phyloP scores from a whole-genome alignment of 345 rosid genomes.

The Eucalyptus dawsonii region DNA sequence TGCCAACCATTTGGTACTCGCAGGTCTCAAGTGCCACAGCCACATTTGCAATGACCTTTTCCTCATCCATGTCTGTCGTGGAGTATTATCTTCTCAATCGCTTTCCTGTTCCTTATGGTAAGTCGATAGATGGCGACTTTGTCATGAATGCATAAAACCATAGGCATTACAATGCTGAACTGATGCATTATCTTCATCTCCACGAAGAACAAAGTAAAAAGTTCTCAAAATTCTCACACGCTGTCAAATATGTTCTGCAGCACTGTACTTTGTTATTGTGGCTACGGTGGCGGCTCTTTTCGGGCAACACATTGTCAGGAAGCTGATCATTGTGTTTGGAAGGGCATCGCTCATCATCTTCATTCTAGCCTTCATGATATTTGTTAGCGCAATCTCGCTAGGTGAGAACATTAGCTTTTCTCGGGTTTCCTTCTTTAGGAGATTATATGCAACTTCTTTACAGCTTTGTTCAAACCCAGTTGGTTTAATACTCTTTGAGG shows the following conservation, averaged over 20 bases:
- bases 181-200: background rate
- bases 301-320: slow-evolving; percentile 35
- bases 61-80: slow-evolving; percentile 49
- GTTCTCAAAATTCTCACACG: background rate
- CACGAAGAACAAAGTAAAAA: background rate
- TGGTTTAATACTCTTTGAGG: background rate
- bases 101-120: slow-evolving; percentile 44
- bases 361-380: slow-evolving; percentile 33
- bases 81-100: slow-evolving; percentile 48
- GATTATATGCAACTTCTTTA: background rate
- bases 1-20: background rate
- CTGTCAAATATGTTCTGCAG: slow-evolving; percentile 8
- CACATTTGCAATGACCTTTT: slow-evolving; percentile 45
- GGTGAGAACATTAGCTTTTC: slow-evolving; percentile 6
- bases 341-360: slow-evolving; percentile 46
- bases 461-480: background rate
- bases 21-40: slow-evolving; percentile 60
- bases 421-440: background rate
- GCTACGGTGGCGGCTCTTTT: slow-evolving; percentile 26
- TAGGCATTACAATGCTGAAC: background rate
- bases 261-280: slow-evolving; percentile 24
- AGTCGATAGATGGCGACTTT: background rate
- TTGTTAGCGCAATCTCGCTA: slow-evolving; percentile 34
- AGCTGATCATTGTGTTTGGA: slow-evolving; percentile 20
- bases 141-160: background rate